Conservation (phyloP, 2,329 filamentous ascomycete species). For the Ploettnerulaceae sp. region DNA sequence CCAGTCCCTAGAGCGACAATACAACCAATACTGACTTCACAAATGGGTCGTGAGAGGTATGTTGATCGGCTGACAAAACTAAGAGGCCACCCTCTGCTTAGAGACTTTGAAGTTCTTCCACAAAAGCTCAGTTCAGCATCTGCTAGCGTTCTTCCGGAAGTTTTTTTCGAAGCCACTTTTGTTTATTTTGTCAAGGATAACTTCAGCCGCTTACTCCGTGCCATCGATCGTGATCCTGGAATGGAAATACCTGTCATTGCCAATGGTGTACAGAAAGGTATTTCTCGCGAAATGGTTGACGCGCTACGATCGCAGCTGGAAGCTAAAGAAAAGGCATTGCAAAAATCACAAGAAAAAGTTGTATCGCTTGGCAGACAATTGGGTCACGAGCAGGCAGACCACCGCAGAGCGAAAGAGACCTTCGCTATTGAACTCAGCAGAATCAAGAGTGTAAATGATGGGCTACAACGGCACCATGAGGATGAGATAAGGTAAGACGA, state of each 20-base stretch:
- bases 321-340: constrained; percentile 56
- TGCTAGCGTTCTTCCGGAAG: constrained; percentile 61
- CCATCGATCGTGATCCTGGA: constrained; percentile 86
- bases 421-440: constrained; percentile 46
- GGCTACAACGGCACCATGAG: constrained; percentile 64
- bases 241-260: constrained; percentile 77
- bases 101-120: constrained; percentile 84
- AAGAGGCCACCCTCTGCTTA: constrained; percentile 69
- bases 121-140: constrained; percentile 56
- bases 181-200: constrained; percentile 96
- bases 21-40: constrained; percentile 69
- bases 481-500: constrained; percentile 52
- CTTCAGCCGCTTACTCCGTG: constrained; percentile 76
- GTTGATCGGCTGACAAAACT: constrained; percentile 75
- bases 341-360: constrained; percentile 43
- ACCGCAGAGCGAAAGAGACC: constrained; percentile 59
- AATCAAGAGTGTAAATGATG: constrained; percentile 55
- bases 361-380: constrained; percentile 49
- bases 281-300: constrained; percentile 91
- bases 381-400: constrained; percentile 69
- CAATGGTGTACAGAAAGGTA: constrained; percentile 78
- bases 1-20: constrained; percentile 78
- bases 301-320: constrained; percentile 72
- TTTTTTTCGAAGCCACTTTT: constrained; percentile 81
- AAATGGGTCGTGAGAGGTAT: constrained; percentile 81